Percentiles rank a stretch among this genome's conserved stretches.
Conservation (phyloP, 2,329 filamentous ascomycete genomes). For the Tolypocladium album region DNA sequence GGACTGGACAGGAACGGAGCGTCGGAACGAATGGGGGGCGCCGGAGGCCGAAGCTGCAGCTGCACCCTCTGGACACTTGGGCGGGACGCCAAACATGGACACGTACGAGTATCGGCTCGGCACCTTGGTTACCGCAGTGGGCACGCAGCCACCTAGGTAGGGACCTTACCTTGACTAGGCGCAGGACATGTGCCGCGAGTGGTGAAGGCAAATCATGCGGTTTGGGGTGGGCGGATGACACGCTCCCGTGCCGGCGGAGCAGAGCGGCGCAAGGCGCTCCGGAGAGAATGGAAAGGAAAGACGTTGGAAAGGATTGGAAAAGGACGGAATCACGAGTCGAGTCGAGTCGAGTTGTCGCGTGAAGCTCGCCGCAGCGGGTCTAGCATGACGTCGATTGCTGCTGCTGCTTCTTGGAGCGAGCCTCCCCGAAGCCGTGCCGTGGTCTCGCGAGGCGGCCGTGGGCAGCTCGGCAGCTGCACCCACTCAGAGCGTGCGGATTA, state of each 20-base stretch:
- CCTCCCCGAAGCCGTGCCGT: not conserved
- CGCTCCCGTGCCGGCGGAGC: not conserved
- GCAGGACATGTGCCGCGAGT: not conserved
- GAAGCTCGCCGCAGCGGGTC: not conserved
- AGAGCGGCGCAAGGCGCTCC: not conserved
- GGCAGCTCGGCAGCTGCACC: too few relatives aligned
- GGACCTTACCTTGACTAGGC: not conserved
- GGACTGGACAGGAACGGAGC: too few relatives aligned
- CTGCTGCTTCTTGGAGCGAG: not conserved
- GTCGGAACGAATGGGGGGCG: too few relatives aligned
- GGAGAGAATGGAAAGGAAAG: not conserved
- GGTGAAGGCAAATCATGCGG: not conserved
- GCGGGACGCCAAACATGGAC: too few relatives aligned
- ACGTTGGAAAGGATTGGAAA: not conserved
- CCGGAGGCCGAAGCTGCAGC: too few relatives aligned
- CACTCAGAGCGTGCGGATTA: too few relatives aligned
- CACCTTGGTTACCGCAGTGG: too few relatives aligned
- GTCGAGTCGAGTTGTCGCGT: not conserved
- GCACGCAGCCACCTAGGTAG: not conserved
- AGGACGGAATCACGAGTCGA: not conserved
- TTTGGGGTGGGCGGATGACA: not conserved
- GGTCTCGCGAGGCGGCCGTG: too few relatives aligned
- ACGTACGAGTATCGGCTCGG: too few relatives aligned
- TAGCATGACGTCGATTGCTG: not conserved
- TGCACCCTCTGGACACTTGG: too few relatives aligned